phyloP scores from a whole-genome alignment of 1,284 basidiomycete species.

The Cryptococcus maquisensis region DNA sequence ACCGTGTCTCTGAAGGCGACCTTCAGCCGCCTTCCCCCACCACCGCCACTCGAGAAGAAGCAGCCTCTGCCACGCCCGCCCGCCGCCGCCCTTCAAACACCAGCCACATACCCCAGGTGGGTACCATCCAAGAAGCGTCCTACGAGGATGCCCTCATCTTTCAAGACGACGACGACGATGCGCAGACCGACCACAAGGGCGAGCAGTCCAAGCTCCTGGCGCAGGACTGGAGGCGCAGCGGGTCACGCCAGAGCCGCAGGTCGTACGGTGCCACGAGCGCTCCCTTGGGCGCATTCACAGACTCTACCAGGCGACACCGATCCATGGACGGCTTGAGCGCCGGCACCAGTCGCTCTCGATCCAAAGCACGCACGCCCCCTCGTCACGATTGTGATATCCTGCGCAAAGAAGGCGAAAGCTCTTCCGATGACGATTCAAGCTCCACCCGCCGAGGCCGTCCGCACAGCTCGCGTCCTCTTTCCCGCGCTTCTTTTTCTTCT shows the following conservation, averaged over 20 bases:
- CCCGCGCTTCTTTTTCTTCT: slow-evolving; percentile 5
- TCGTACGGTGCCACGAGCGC: slow-evolving; percentile 25
- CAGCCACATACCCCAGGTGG: slow-evolving; percentile 13
- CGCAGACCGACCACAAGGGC: neutral
- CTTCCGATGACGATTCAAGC: slow-evolving; percentile 1
- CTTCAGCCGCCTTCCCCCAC: neutral
- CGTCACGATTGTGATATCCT: slow-evolving; percentile 10
- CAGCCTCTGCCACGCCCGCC: neutral
- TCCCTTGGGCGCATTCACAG: slow-evolving; percentile 9
- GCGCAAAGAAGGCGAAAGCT: neutral
- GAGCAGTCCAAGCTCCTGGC: slow-evolving; percentile 14
- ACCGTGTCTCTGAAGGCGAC: slow-evolving; percentile 15
- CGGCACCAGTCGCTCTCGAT: slow-evolving; percentile 30
- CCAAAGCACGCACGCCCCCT: slow-evolving; percentile 37
- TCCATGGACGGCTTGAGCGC: slow-evolving; percentile 1
- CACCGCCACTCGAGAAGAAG: neutral
- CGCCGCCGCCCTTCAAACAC: neutral
- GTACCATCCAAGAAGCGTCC: slow-evolving; percentile 29
- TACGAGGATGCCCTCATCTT: slow-evolving; percentile 31
- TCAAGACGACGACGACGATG: slow-evolving; percentile 26
- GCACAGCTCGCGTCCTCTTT: slow-evolving; percentile 11
- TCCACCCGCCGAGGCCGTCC: slow-evolving; percentile 6
- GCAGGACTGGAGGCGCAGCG: slow-evolving; percentile 8
- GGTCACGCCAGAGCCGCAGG: slow-evolving; percentile 5
- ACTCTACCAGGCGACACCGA: neutral